Conservation (phyloP, 805 yeast genomes). For the Naumovozyma baii region DNA sequence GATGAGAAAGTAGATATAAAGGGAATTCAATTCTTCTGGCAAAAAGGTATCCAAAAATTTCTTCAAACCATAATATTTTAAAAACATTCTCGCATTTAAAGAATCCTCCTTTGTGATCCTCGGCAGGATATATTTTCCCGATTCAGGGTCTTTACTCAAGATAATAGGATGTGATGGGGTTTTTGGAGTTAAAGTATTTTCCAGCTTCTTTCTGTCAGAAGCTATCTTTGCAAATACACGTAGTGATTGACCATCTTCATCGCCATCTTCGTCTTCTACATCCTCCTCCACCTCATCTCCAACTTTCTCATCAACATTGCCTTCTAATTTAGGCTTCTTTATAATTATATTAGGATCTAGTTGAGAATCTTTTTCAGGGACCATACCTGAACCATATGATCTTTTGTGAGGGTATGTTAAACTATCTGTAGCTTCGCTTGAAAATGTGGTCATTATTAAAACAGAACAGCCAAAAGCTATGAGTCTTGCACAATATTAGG, state of each 20-base stretch:
- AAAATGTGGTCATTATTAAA: not conserved
- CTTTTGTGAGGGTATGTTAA: not conserved
- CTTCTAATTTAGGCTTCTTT: not conserved
- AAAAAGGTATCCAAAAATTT: constrained; percentile 51
- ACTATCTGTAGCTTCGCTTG: not conserved
- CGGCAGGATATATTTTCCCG: constrained; percentile 31
- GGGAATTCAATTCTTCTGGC: constrained; percentile 49
- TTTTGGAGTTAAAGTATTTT: not conserved
- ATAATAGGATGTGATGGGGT: constrained; percentile 24
- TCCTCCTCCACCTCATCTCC: not conserved
- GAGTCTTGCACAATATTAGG: too few species aligned
- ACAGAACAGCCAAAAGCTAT: too few species aligned
- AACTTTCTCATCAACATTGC: not conserved
- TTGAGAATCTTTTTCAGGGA: not conserved
- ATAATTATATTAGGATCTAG: not conserved
- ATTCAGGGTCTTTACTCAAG: constrained; percentile 18
- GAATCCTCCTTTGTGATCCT: constrained; percentile 35
- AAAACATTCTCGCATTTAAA: constrained; percentile 39
- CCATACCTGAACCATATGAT: not conserved
- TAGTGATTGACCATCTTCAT: not conserved
- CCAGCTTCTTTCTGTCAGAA: not conserved
- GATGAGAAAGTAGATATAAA: constrained; percentile 48
- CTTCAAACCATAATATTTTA: constrained; percentile 52
- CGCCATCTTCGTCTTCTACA: not conserved
- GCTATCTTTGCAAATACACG: not conserved